Evolutionary conservation across 2,329 filamentous ascomycete species (phyloP), one percentile per base, ranked within the genome.

Genomic region (Amesomyces nigricolor): DNA sequence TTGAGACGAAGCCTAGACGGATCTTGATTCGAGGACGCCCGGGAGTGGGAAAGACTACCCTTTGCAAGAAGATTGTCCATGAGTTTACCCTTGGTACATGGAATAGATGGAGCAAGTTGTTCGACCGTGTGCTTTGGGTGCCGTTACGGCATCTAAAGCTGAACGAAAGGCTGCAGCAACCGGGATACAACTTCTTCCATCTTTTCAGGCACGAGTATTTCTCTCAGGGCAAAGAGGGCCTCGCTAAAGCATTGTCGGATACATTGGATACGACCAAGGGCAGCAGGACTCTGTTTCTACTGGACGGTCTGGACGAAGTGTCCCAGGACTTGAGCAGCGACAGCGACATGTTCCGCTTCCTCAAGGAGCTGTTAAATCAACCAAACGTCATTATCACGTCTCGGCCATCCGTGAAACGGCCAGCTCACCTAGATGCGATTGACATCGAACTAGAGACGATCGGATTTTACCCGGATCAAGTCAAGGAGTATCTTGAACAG

Each of bases 301-400:
- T 76, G 11, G 73, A 77, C 59, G 74, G 74, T 5, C 54, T 75
- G 11, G 74, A 77, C 51, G 74, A 77, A 66, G 61, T 75, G 9
- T 65, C 63, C 1, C 46, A 63, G 42, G 61, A 63, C 7, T 45
- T 67, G 22, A 39, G 56, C 8, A 7, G 47, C 32, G 30, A 61
- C 5, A 63, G 42, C 42, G 11, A 8, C 19, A 44, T 64, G 59
- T 58, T 26, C 17, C 4, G 39, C 14, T 65, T 71, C 35, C 61
- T 74, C 11, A 9, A 54, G 13, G 2, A 59, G 4, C 65, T 75
- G 19, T 58, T 73, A 9, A 63, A 67, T 13, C 65, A 65, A 14
- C 63, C 63, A 0, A 68, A 71, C 46, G 65, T 73, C 6, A 72
- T 77, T 46, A 64, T 75, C 30, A 76, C 73, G 1, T 70, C 72